Base-by-base conservation (phyloP, 129 eudicot genomes). In the Pseudognaphalium luteoalbum region DNA sequence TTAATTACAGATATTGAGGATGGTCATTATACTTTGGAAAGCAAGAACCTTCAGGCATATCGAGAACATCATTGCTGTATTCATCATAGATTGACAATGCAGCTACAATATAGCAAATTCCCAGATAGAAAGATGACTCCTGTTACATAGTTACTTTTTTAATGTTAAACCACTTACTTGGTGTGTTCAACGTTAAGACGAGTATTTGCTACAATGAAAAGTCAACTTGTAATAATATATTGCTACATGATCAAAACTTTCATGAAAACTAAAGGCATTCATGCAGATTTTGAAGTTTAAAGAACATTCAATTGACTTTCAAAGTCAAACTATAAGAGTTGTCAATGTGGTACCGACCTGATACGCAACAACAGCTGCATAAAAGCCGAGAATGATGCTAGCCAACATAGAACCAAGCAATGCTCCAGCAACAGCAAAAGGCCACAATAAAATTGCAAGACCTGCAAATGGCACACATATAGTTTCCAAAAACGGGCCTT, bases 11-110 rank as follows among this genome's bases (percentile, higher is more conserved):
- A 51, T 51, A 77, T 6, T 19, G 21, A 72, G 59, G 15, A 70
- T 19, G 29, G 47, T 1, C 37, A 37, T 75, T 34, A 44, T 71
- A 93, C 98, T 82, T 87, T 25, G 98, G 98, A 68, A 93, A 90
- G 87, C 97, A 93, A 75, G 98, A 83, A 20, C 98, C 98, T 87
- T 90, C 97, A n/a, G 91, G 96, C 96, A 88, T 87, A 87, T 90
- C 96, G 3, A 93, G 96, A 79, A 90, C 62, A 82, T 93, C 98
- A 34, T 93, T 93, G 91, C 92, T 88, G 85, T 93, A 93, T 75
- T 93, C 97, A 74, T 93, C 98, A 56, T 80, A 93, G 29, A 90
- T 90, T 59, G 97, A 91, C 79, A 93, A 74, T 25, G 92, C 83
- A 68, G 98, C 88, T 68, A 90, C 88, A 78, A 87, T 75, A 83